phyloP scores from a whole-genome alignment of 148 eudicot genomes.

The Diospyros lotus region DNA sequence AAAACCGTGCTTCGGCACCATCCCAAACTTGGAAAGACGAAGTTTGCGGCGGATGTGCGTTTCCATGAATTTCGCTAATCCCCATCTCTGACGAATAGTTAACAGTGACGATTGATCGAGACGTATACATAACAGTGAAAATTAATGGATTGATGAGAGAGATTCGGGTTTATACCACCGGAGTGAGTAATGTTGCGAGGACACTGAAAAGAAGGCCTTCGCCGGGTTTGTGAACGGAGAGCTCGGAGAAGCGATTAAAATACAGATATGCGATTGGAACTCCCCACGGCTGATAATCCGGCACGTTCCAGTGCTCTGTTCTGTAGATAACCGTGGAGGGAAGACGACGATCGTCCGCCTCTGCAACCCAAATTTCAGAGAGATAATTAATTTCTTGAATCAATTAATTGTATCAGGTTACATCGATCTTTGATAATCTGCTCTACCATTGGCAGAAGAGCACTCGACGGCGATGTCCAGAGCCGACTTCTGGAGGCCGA shows the following conservation, averaged over 20 bases:
- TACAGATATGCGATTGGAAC: constrained; percentile 35
- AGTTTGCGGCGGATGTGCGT: constrained; percentile 41
- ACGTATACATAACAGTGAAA: too few species aligned
- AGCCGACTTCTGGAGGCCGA: constrained; percentile 65
- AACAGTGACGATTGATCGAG: not conserved
- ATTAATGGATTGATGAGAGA: too few species aligned
- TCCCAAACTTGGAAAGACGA: constrained; percentile 31
- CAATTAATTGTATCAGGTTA: not conserved
- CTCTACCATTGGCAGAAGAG: constrained; percentile 41
- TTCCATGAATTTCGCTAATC: constrained; percentile 51
- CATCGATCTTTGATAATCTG: not conserved
- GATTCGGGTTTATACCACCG: constrained; percentile 35
- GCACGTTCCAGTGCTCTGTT: constrained; percentile 56
- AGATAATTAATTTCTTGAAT: not conserved
- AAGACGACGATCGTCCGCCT: constrained; percentile 18
- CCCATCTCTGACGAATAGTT: constrained; percentile 51
- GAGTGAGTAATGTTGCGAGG: constrained; percentile 55
- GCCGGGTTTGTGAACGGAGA: constrained; percentile 66
- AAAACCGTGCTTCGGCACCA: constrained; percentile 62
- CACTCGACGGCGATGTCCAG: constrained; percentile 63
- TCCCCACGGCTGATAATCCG: constrained; percentile 51
- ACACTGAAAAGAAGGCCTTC: constrained; percentile 42
- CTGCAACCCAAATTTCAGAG: constrained; percentile 21
- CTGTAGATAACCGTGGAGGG: constrained; percentile 59
- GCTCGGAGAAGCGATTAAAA: constrained; percentile 57